Evolutionary conservation across 2,329 filamentous ascomycete genomes (phyloP), one percentile per base, ranked within the genome.

Genomic region (Pleomassaria siparia): DNA sequence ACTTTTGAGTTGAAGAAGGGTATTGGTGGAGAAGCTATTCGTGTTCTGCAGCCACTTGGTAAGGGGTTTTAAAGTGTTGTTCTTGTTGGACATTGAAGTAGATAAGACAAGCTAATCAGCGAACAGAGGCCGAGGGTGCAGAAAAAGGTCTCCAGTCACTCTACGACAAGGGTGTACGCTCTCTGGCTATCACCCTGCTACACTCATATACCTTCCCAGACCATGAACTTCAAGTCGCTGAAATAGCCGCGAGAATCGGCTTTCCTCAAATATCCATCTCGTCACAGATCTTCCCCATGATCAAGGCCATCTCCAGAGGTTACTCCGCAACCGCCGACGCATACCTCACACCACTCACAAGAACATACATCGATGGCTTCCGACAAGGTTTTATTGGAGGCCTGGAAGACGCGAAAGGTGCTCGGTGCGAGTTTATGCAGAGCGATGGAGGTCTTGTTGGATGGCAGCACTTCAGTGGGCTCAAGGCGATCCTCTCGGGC

Each of bases 391-490:
- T 71, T 20, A 49, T 47, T 4, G 56, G 51, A n/a, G 57, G 53
- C 5, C 53, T 67, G 5, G 47, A 53, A 37, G 49, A 54, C 16
- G 49, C 56, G 2, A 40, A 55, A 18, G 50, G 58, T 71, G 54
- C 56, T 21, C 50, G 58, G 30, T 62, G 62, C 39, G 64, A 69
- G 40, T 69, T 70, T 46, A 70, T 70, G 65, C 64, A 68, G 40
- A 59, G 53, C 10, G 66, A 70, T 44, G 68, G 68, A 4, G 65
- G 63, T 13, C 51, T 69, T 2, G 60, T 58, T 15, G 54, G 55
- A 2, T 56, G 49, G 29, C 46, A 47, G 22, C 60, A 60, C 22
- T 68, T 70, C 44, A 58, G 54, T 20, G 66, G 68, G 18, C 49
- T 67, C 4, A 58, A 61, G 33, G 64, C 59, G 7, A 60, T 70